Conservation (phyloP, 768 basidiomycete genomes). For the Pisolithus marmoratus region DNA sequence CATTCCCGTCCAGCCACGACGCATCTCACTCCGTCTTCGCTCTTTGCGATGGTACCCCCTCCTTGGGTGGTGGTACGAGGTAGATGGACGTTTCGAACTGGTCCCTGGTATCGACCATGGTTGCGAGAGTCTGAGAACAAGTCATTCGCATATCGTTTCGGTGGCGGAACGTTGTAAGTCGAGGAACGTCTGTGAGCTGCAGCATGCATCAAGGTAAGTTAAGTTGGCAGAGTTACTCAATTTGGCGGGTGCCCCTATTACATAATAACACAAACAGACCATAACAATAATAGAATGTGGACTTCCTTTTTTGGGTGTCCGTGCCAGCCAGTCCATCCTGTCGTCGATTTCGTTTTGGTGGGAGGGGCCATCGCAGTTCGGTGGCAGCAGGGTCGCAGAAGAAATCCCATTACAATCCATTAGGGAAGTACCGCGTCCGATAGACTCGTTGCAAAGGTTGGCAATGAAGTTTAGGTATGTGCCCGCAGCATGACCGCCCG, state of each 20-base stretch:
- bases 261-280: no score
- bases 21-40: slow-evolving; percentile 60
- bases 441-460: slow-evolving; percentile 2
- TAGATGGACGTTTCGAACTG: slow-evolving; percentile 51
- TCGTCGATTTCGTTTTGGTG: not conserved
- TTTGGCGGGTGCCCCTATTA: no score
- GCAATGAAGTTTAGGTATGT: slow-evolving; percentile 34
- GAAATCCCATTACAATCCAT: slow-evolving; percentile 21
- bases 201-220: slow-evolving; percentile 14
- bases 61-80: slow-evolving; percentile 55
- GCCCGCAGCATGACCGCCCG: not conserved
- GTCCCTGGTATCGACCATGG: slow-evolving; percentile 37
- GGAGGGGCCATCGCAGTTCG: not conserved
- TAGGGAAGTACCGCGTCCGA: not conserved
- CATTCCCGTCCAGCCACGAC: slow-evolving; percentile 80
- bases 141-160: slow-evolving; percentile 15
- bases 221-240: no score
- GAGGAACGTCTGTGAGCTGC: slow-evolving; percentile 22
- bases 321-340: no score
- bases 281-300: no score
- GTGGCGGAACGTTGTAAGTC: slow-evolving; percentile 11
- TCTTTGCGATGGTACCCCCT: slow-evolving; percentile 62
- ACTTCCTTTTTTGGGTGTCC: no score
- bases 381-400: slow-evolving; percentile 6
- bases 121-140: slow-evolving; percentile 38